phyloP scores from a whole-genome alignment of 2,329 filamentous ascomycete genomes.

The Microcera coccophila region DNA sequence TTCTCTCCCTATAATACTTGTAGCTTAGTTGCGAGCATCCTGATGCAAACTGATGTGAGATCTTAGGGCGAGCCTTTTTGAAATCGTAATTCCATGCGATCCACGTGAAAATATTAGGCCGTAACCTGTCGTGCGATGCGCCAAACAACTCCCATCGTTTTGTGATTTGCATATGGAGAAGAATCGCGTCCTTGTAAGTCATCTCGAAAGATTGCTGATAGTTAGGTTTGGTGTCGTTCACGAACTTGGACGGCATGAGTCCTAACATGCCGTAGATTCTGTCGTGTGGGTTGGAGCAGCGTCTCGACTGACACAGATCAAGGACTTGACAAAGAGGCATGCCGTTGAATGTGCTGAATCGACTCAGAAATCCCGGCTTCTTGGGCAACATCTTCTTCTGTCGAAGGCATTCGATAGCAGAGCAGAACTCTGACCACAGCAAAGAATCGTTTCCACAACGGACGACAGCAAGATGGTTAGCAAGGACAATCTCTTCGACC shows the following conservation, averaged over 20 bases:
- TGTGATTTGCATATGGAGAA: slow-evolving; percentile 1
- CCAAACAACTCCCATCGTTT: slow-evolving; percentile 6
- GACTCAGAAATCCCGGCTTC: background rate
- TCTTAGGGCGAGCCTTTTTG: background rate
- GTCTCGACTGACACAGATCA: background rate
- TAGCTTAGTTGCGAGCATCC: background rate
- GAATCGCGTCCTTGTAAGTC: slow-evolving; percentile 1
- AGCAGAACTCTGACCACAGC: slow-evolving; percentile 1
- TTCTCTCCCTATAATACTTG: too few species aligned
- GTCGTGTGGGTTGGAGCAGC: slow-evolving; percentile 4
- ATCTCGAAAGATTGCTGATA: background rate
- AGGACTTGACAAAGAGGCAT: background rate
- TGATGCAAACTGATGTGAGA: slow-evolving; percentile 1
- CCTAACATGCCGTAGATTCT: slow-evolving; percentile 7
- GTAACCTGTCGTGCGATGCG: background rate
- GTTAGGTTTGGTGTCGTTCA: background rate
- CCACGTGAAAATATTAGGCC: slow-evolving; percentile 1
- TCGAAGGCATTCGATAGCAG: slow-evolving; percentile 1
- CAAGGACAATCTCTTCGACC: slow-evolving; percentile 1
- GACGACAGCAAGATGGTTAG: slow-evolving; percentile 1
- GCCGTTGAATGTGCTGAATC: background rate
- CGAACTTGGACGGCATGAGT: slow-evolving; percentile 1
- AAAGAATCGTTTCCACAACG: background rate
- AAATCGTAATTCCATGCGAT: background rate
- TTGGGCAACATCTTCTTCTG: background rate